Percentiles rank a stretch among this genome's conserved stretches.
Conservation (phyloP, 2,329 filamentous ascomycete genomes). For the Dactylellina sp. region DNA sequence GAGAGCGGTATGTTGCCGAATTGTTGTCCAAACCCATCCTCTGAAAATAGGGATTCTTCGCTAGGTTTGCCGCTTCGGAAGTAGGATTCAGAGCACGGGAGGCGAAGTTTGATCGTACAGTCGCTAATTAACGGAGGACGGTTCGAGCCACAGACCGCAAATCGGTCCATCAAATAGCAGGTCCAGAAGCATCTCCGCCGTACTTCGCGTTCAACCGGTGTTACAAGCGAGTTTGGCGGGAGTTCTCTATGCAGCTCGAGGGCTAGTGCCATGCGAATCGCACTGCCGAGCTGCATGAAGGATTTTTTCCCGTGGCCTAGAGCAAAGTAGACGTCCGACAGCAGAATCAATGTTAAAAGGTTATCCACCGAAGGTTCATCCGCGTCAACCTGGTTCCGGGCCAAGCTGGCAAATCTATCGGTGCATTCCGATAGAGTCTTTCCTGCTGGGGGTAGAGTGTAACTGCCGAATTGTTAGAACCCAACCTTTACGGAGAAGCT, state of each 20-base stretch:
- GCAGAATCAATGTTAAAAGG: slow-evolving; percentile 79
- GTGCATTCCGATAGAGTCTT: slow-evolving; percentile 76
- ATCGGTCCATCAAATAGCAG: slow-evolving; percentile 87
- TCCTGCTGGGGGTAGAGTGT: slow-evolving; percentile 48
- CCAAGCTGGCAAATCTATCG: slow-evolving; percentile 77
- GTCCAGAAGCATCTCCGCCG: slow-evolving; percentile 87
- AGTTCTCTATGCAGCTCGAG: slow-evolving; percentile 83
- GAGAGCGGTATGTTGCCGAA: slow-evolving; percentile 46
- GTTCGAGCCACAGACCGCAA: slow-evolving; percentile 78
- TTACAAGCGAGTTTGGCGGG: slow-evolving; percentile 72
- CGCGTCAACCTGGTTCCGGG: slow-evolving; percentile 77
- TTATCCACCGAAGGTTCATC: slow-evolving; percentile 85
- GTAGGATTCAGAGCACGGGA: slow-evolving; percentile 72
- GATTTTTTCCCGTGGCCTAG: slow-evolving; percentile 84
- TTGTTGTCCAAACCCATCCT: slow-evolving; percentile 51
- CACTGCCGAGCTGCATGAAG: slow-evolving; percentile 85
- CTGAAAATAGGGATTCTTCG: slow-evolving; percentile 79
- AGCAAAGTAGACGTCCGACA: slow-evolving; percentile 80
- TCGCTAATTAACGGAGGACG: slow-evolving; percentile 83
- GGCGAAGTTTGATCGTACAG: slow-evolving; percentile 77
- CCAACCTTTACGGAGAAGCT: slow-evolving; percentile 66
- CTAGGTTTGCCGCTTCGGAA: slow-evolving; percentile 70
- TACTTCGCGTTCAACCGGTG: slow-evolving; percentile 78
- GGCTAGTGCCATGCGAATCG: slow-evolving; percentile 84
- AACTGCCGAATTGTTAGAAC: slow-evolving; percentile 27